A percentile compares a stretch with the other conserved stretches of the same genome.
Evolutionary conservation across 495 filamentous ascomycete genomes (phyloP).

Genomic region (Aspergillus sclerotioniger): DNA sequence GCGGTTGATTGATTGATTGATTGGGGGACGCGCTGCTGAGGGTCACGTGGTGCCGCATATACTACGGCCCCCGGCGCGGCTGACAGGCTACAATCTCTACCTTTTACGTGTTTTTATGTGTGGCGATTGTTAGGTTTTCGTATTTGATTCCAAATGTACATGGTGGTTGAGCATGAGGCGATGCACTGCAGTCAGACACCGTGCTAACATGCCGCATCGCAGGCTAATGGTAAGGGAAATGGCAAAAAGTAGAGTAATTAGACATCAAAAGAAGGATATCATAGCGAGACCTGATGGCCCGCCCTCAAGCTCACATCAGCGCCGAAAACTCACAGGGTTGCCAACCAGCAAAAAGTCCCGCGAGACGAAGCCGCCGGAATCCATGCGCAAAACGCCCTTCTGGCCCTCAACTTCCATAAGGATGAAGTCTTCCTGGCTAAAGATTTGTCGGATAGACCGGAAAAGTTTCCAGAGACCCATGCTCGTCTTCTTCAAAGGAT

Average conservation of each 20-base stretch:
- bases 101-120: neutral
- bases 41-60: conserved; percentile 17
- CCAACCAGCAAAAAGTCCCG: conserved; percentile 39
- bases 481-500: conserved; percentile 36
- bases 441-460: conserved; percentile 39
- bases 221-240: no score
- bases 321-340: conserved; percentile 22
- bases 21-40: conserved; percentile 16
- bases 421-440: conserved; percentile 48
- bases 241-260: neutral
- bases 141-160: conserved; percentile 1
- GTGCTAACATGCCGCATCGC: no score
- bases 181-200: neutral
- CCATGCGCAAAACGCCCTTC: conserved; percentile 38
- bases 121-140: neutral
- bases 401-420: conserved; percentile 43
- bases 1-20: conserved; percentile 5
- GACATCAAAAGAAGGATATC: conserved; percentile 6
- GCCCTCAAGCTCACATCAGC: neutral
- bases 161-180: neutral
- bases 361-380: conserved; percentile 39
- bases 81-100: no score
- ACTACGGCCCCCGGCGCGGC: neutral
- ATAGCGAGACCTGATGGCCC: neutral
- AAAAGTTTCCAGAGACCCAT: conserved; percentile 37